These are phyloP conservation scores for Leucoagaricus sp. DNA, from an alignment of 1,284 basidiomycete genomes.

Conservation along the genomic window DNA sequence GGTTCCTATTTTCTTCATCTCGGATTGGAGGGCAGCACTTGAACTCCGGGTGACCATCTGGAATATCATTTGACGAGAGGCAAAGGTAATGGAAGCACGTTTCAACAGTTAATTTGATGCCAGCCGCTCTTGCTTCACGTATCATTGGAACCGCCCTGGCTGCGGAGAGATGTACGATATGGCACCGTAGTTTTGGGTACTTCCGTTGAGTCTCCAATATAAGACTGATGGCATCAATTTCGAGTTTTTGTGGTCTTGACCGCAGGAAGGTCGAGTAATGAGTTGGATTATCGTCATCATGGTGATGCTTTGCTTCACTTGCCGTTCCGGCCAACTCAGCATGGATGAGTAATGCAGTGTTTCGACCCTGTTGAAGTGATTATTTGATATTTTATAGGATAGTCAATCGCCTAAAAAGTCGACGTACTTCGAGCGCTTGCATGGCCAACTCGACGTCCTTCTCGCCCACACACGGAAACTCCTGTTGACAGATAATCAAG, in stretches of 20 bases:
- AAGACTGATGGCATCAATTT: conserved; percentile 76
- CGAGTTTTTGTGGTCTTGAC: conserved; percentile 80
- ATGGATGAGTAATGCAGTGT: conserved; percentile 83
- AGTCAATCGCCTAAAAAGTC: conserved; percentile 1
- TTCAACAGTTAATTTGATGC: conserved; percentile 81
- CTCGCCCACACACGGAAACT: conserved; percentile 85
- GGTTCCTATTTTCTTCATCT: conserved; percentile 66
- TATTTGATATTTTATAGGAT: not conserved
- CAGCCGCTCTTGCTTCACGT: conserved; percentile 62
- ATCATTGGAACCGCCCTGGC: conserved; percentile 78
- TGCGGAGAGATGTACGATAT: conserved; percentile 93
- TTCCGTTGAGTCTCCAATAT: conserved; percentile 64
- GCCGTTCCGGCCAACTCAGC: conserved; percentile 63
- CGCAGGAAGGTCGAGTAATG: conserved; percentile 80
- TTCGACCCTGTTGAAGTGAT: conserved; percentile 47
- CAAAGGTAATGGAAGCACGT: conserved; percentile 95
- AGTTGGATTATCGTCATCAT: conserved; percentile 45
- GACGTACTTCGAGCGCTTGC: conserved; percentile 66
- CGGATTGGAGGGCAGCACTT: conserved; percentile 97
- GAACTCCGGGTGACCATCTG: conserved; percentile 75
- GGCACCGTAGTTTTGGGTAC: conserved; percentile 76
- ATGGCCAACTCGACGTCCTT: conserved; percentile 73
- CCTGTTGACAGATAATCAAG: conserved; percentile 44
- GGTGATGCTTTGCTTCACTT: conserved; percentile 9
- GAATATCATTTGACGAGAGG: conserved; percentile 64